Evolutionary conservation across 2,329 filamentous ascomycete species (phyloP).

Genomic region (Pseudocercospora ulei): DNA sequence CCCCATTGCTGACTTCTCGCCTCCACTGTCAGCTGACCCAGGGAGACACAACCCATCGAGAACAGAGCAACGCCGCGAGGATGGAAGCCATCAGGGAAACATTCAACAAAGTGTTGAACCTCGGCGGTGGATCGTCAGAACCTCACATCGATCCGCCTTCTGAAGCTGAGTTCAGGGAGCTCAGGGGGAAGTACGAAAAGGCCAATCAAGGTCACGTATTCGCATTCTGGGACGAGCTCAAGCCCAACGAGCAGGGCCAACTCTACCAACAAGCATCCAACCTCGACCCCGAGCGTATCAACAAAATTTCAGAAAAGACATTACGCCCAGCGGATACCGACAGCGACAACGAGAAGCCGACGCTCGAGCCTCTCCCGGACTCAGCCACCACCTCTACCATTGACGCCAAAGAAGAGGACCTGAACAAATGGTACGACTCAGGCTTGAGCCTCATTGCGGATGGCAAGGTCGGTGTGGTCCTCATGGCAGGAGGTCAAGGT

Average conservation of each 20-base stretch:
- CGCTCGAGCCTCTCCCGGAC: slow-evolving; percentile 78
- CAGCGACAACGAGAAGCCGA: slow-evolving; percentile 44
- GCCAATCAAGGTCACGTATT: slow-evolving; percentile 76
- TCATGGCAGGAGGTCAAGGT: slow-evolving; percentile 96
- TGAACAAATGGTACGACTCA: slow-evolving; percentile 71
- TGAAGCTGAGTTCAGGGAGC: slow-evolving; percentile 55
- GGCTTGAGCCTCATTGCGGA: slow-evolving; percentile 57
- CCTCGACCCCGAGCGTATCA: slow-evolving; percentile 79
- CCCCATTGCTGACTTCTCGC: no score
- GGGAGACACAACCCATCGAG: background rate
- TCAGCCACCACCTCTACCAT: slow-evolving; percentile 81
- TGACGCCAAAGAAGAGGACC: slow-evolving; percentile 68
- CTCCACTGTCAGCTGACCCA: background rate
- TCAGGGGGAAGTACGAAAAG: slow-evolving; percentile 62
- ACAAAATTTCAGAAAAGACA: slow-evolving; percentile 71
- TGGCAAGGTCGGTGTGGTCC: slow-evolving; percentile 70
- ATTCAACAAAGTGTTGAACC: slow-evolving; percentile 22
- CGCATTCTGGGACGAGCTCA: slow-evolving; percentile 74
- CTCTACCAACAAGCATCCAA: slow-evolving; percentile 69
- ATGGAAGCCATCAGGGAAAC: slow-evolving; percentile 24
- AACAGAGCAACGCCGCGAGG: slow-evolving; percentile 2
- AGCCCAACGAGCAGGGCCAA: slow-evolving; percentile 59
- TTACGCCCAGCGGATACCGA: slow-evolving; percentile 62
- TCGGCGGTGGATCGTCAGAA: slow-evolving; percentile 28
- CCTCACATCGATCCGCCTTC: slow-evolving; percentile 47